Base-by-base conservation (phyloP, 1,139 yeast genomes). In the Hyphopichia buzzinii region DNA sequence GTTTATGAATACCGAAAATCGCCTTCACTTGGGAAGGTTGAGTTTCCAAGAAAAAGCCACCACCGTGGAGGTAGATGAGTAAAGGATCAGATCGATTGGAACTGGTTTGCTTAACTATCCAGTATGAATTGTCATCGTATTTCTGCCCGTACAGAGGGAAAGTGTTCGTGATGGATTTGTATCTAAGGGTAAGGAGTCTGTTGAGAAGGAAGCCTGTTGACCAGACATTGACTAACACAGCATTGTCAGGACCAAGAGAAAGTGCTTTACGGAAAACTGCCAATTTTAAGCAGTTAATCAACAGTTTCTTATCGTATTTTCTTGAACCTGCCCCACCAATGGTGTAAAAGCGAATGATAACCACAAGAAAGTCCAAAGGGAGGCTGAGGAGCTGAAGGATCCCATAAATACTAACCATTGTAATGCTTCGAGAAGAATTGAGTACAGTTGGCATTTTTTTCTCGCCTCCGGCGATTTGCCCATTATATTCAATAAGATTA, bases 31-130 rank as follows among this genome's bases (percentile, higher is more conserved):
- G 76, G 30, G 53, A 48, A 0, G 63, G 61, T 35, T 52, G 49
- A 1, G 71, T 60, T 39, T 68, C 63, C 26, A 66, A 38, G 37
- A 56, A 66, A 43, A 57, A 70, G 2, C 75, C 76, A 2, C 77
- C 77, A 13, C 77, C 76, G 41, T 71, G 76, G 11, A 54, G 43
- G 41, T 56, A 70, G 17, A 70, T 49, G 15, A 71, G 47, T 13
- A 71, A 49, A 1, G 74, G 74, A 40, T 68, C 73, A 4, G 40
- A 34, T 0, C 49, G 40, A n/a, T 54, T 46, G 22, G 63, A 47
- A 26, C 54, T 44, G 3, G 54, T 53, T 31, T 55, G 57, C 41
- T 64, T 63, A 4, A 55, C 64, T 10, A 70, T 35, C 75, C 76
- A 71, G 30, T 54, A 48, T 5, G 70, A 62, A 36, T 57, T 52